Percentiles rank a stretch among this genome's conserved stretches.
Evolutionary conservation across 306 rosid genomes (phyloP).

Genomic region (Cicer cuneatum): DNA sequence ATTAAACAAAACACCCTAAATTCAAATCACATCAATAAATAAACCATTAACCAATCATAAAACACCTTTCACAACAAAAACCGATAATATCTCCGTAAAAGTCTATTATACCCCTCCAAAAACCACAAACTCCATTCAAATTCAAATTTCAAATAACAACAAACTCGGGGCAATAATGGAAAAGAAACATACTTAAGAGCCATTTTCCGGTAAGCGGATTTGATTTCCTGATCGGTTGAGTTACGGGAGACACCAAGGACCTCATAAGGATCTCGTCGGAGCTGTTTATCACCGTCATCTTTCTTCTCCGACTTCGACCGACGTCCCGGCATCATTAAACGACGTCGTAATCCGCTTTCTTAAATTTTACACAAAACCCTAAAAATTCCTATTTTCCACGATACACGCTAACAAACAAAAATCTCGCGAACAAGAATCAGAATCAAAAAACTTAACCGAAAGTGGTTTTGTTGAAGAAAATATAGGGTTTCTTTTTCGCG

Average conservation of each 20-base stretch:
- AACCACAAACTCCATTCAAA: constrained; percentile 1
- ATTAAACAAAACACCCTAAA: not conserved
- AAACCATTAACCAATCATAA: not conserved
- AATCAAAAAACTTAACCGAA: constrained; percentile 32
- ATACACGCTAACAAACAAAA: not conserved
- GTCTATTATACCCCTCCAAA: constrained; percentile 21
- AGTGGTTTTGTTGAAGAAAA: constrained; percentile 7
- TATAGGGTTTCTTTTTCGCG: not conserved
- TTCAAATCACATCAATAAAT: not conserved
- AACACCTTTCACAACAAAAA: not conserved
- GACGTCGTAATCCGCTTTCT: constrained; percentile 2
- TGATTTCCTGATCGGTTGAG: constrained; percentile 96
- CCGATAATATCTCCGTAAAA: not conserved
- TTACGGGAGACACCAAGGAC: constrained; percentile 87
- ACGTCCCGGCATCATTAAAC: constrained; percentile 70
- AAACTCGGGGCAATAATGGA: not conserved
- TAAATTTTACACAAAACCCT: constrained; percentile 53
- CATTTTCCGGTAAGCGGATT: constrained; percentile 88
- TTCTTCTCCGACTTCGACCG: constrained; percentile 90
- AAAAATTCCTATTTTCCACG: constrained; percentile 39
- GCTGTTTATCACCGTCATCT: constrained; percentile 65
- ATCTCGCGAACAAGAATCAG: constrained; percentile 10
- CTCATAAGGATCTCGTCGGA: constrained; percentile 94
- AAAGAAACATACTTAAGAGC: constrained; percentile 82
- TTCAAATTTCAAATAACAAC: not conserved